Evolutionary conservation across 768 basidiomycete species (phyloP).

Genomic region (Lyophyllum decastes): DNA sequence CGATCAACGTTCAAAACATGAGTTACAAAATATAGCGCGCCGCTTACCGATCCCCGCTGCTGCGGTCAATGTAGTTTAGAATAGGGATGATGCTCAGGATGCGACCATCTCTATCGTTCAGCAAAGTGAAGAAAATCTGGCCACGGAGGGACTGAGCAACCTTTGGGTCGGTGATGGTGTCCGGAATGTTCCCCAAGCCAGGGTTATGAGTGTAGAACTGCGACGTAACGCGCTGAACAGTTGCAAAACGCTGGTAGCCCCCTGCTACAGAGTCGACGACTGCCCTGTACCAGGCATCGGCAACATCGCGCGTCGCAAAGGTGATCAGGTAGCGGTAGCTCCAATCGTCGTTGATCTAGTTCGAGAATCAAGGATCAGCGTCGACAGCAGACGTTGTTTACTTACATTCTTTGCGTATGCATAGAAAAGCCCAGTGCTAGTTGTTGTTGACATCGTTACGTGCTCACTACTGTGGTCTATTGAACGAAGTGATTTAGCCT

Average conservation of each 20-base stretch:
- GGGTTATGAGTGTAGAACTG: constrained; percentile 20
- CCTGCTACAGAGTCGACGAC: constrained; percentile 15
- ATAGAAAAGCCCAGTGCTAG: constrained; percentile 15
- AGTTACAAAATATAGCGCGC: background rate
- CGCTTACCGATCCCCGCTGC: constrained; percentile 8
- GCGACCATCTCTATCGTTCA: constrained; percentile 15
- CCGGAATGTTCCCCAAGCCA: constrained; percentile 1
- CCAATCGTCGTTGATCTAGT: constrained; percentile 15
- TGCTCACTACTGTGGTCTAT: background rate
- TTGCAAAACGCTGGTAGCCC: constrained; percentile 9
- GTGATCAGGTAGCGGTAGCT: constrained; percentile 19
- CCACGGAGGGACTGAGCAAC: constrained; percentile 4
- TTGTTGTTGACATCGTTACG: background rate
- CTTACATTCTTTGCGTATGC: constrained; percentile 20
- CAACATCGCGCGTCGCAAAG: constrained; percentile 21
- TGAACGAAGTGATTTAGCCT: background rate
- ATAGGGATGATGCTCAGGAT: constrained; percentile 8
- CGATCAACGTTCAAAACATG: too few relatives aligned
- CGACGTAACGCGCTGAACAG: constrained; percentile 12
- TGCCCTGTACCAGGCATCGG: constrained; percentile 28
- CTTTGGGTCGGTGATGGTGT: constrained; percentile 8
- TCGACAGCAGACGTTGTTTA: background rate
- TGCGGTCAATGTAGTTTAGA: constrained; percentile 3
- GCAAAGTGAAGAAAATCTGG: constrained; percentile 18
- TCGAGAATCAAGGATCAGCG: background rate